These are phyloP conservation scores for Mycena sp. DNA, from an alignment of 1,284 basidiomycete species.

Conservation along the genomic window DNA sequence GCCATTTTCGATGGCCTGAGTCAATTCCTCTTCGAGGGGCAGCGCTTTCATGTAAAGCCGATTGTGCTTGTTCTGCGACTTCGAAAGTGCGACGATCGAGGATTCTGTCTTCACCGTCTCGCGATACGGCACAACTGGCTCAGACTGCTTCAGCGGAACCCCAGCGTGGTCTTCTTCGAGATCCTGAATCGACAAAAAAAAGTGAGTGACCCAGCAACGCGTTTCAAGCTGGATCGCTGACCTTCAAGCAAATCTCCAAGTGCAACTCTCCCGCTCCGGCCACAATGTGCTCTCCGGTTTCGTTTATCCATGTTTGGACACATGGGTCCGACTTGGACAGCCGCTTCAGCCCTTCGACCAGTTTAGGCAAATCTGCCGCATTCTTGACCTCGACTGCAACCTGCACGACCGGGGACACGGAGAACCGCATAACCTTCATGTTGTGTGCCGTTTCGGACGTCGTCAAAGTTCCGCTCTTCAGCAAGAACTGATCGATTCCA, in stretches of 20 bases:
- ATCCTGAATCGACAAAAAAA: conserved; percentile 61
- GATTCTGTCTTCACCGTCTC: conserved; percentile 99
- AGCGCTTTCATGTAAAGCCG: conserved; percentile 95
- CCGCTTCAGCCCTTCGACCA: conserved; percentile 99
- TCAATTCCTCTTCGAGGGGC: conserved; percentile 95
- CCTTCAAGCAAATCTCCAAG: conserved; percentile 99
- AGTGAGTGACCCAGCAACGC: not conserved
- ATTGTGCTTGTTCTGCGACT: conserved; percentile 99
- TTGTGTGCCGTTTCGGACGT: conserved; percentile 99
- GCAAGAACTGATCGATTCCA: conserved; percentile 99
- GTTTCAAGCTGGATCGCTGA: conserved; percentile 39
- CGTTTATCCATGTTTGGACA: conserved; percentile 95
- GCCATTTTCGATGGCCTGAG: conserved; percentile 92
- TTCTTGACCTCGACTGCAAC: conserved; percentile 99
- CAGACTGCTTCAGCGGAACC: conserved; percentile 98
- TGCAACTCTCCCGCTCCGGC: conserved; percentile 99
- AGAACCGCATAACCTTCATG: conserved; percentile 99
- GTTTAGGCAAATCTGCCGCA: conserved; percentile 98
- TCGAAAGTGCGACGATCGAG: conserved; percentile 95
- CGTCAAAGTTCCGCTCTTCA: conserved; percentile 99
- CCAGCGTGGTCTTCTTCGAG: conserved; percentile 99
- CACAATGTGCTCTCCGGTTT: conserved; percentile 98
- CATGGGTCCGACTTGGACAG: conserved; percentile 99
- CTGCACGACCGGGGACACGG: conserved; percentile 99
- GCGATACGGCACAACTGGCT: conserved; percentile 98